Conservation (phyloP, 2,329 filamentous ascomycete species). For the Bipolaris sorokiniana region DNA sequence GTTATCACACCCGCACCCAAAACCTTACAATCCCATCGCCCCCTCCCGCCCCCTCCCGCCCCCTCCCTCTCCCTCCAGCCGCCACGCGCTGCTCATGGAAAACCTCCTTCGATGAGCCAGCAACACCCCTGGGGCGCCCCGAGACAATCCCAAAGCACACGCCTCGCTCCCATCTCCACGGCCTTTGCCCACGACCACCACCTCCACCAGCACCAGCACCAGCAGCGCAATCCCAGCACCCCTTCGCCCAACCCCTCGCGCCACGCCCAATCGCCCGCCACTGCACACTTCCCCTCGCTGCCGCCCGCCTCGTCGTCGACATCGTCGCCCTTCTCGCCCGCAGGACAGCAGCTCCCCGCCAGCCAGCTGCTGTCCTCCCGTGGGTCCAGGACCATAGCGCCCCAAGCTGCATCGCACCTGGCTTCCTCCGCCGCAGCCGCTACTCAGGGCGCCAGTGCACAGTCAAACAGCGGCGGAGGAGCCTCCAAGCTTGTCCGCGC, state of each 20-base stretch:
- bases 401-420: constrained; percentile 60
- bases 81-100: constrained; percentile 50
- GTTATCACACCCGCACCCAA: constrained; percentile 28
- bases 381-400: constrained; percentile 62
- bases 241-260: constrained; percentile 59
- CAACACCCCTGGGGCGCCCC: constrained; percentile 64
- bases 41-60: constrained; percentile 24
- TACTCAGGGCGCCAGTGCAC: constrained; percentile 59
- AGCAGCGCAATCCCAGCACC: constrained; percentile 46
- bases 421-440: constrained; percentile 60
- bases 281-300: constrained; percentile 60
- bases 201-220: constrained; percentile 31
- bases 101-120: constrained; percentile 56
- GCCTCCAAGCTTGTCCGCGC: constrained; percentile 63
- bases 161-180: constrained; percentile 63
- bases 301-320: constrained; percentile 58
- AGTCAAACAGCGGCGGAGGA: constrained; percentile 61
- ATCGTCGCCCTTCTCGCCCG: constrained; percentile 61
- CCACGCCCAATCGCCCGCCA: constrained; percentile 58
- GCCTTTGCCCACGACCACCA: constrained; percentile 53
- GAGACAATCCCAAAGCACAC: constrained; percentile 60
- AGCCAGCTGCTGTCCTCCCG: constrained; percentile 63
- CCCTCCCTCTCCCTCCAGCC: constrained; percentile 32
- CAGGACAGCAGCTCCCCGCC: constrained; percentile 61
- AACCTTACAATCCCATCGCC: constrained; percentile 18